phyloP scores from a whole-genome alignment of 768 basidiomycete genomes.

The Strobilomyces confusus region DNA sequence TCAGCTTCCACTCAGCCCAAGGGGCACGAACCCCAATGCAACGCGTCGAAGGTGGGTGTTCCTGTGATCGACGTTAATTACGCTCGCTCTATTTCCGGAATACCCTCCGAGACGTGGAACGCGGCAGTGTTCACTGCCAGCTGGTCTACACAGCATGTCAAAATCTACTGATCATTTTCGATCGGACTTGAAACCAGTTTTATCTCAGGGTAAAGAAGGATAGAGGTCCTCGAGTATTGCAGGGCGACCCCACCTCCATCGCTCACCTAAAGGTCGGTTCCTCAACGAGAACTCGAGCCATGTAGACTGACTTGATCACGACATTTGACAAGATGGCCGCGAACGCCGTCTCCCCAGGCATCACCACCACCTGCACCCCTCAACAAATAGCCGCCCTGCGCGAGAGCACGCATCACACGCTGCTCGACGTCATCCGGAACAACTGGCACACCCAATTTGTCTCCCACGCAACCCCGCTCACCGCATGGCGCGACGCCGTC shows the following conservation, averaged over 20 bases:
- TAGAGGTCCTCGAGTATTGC: background rate
- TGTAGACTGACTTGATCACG: background rate
- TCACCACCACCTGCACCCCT: background rate
- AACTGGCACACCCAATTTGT: conserved; percentile 8
- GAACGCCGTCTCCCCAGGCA: background rate
- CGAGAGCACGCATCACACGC: background rate
- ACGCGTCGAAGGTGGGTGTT: background rate
- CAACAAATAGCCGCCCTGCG: background rate
- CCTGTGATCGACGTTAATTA: background rate
- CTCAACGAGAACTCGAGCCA: background rate
- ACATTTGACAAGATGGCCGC: background rate
- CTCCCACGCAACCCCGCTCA: background rate
- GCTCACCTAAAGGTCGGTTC: background rate
- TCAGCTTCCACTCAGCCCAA: background rate
- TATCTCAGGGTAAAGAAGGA: background rate
- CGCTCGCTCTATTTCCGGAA: too few species aligned
- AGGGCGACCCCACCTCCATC: background rate
- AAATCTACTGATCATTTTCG: background rate
- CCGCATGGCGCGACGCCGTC: conserved; percentile 9
- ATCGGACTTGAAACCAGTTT: background rate
- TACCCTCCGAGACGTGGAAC: too few species aligned
- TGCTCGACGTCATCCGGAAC: conserved; percentile 3
- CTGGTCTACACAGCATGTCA: background rate
- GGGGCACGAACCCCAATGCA: background rate
- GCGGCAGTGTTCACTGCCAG: too few species aligned